phyloP scores from a whole-genome alignment of 495 filamentous ascomycete species.

The Trichoderma orchidacearum region DNA sequence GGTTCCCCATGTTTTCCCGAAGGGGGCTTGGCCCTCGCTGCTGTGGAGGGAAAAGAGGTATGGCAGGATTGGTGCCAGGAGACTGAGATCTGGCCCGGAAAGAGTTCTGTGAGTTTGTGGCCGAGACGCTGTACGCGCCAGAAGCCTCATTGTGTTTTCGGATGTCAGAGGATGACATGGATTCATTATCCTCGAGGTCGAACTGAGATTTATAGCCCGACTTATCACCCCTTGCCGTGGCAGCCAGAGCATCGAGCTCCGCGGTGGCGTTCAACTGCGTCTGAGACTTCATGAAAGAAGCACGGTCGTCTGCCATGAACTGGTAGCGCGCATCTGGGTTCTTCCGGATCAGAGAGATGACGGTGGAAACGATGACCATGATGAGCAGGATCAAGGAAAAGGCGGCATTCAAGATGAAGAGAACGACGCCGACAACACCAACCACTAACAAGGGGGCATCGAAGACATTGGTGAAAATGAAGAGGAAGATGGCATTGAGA shows the following conservation, averaged over 20 bases:
- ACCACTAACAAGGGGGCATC: conserved; percentile 75
- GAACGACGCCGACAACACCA: conserved; percentile 86
- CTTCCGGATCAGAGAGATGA: conserved; percentile 75
- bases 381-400: conserved; percentile 78
- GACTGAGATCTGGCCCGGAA: conserved; percentile 24
- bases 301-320: conserved; percentile 91
- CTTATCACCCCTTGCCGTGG: conserved; percentile 83
- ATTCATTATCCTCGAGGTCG: conserved; percentile 66
- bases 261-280: conserved; percentile 62
- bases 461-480: conserved; percentile 75
- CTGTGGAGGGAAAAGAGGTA: conserved; percentile 45
- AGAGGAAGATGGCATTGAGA: conserved; percentile 72
- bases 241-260: conserved; percentile 86
- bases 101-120: conserved; percentile 5
- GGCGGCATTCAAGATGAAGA: conserved; percentile 83
- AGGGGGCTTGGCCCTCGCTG: conserved; percentile 3
- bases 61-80: conserved; percentile 49
- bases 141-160: conserved; percentile 22
- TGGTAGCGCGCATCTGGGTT: conserved; percentile 95
- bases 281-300: conserved; percentile 96
- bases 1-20: not conserved
- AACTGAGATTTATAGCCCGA: conserved; percentile 43
- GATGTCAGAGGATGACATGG: conserved; percentile 32
- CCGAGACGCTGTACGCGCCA: conserved; percentile 9
- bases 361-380: conserved; percentile 75